Percentiles rank a stretch among this genome's conserved stretches.
Conservation (phyloP, 2,329 filamentous ascomycete species). For the Colletotrichum noveboracense region DNA sequence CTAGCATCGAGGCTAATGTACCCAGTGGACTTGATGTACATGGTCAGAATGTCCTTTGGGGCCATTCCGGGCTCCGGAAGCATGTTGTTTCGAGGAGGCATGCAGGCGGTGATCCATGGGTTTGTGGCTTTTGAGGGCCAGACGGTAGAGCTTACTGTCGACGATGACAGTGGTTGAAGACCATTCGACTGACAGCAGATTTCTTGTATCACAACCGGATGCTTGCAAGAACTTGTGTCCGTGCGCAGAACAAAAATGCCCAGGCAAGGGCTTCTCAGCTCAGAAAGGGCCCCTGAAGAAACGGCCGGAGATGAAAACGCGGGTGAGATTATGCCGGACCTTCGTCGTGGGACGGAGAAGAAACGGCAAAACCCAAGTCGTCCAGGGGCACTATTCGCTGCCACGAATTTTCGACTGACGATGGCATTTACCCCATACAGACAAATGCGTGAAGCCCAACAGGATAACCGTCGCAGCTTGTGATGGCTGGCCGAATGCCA, state of each 20-base stretch:
- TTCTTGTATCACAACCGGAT: not conserved
- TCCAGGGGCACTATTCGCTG: not conserved
- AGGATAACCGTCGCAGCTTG: not conserved
- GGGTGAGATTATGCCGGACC: not conserved
- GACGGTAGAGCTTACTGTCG: not conserved
- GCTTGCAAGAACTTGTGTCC: not conserved
- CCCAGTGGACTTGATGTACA: not conserved
- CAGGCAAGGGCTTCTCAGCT: not conserved
- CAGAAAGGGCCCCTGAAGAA: not conserved
- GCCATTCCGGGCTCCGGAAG: not conserved
- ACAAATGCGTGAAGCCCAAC: not conserved
- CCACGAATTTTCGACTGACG: not conserved
- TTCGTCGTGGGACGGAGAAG: not conserved
- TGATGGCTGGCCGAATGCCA: not conserved
- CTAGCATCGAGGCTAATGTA: slow-evolving; percentile 12
- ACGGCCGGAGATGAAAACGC: not conserved
- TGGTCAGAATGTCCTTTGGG: not conserved
- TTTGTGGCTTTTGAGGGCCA: not conserved
- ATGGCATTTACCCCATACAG: not conserved
- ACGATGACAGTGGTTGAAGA: not conserved
- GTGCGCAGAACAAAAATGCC: not conserved
- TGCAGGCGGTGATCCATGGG: not conserved
- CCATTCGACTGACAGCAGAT: not conserved
- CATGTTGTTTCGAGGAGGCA: not conserved
- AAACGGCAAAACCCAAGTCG: not conserved